These are phyloP conservation scores for Petrea volubilis DNA, from an alignment of 257 asterid genomes.

Conservation along the genomic window DNA sequence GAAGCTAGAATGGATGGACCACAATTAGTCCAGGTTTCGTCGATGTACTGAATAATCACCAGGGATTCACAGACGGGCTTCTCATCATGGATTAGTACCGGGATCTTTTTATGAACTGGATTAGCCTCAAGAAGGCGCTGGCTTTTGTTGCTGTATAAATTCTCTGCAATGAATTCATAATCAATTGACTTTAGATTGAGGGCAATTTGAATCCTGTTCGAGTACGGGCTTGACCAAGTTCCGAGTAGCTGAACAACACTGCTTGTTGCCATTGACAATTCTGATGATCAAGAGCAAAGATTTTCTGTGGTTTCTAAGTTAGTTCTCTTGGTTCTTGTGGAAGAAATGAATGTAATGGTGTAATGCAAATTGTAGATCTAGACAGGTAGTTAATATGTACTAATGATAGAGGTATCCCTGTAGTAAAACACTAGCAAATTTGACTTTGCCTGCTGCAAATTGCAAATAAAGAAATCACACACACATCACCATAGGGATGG, in stretches of 20 bases:
- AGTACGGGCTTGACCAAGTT: slow-evolving; percentile 35
- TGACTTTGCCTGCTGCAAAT: neutral
- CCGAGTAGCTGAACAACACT: slow-evolving; percentile 31
- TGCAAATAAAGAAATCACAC: too few species aligned
- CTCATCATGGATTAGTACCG: slow-evolving; percentile 34
- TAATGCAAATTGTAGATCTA: slow-evolving; percentile 9
- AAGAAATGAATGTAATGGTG: too few species aligned
- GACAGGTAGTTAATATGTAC: neutral
- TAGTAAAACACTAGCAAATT: neutral
- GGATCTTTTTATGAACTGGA: slow-evolving; percentile 36
- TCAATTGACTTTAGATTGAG: slow-evolving; percentile 35
- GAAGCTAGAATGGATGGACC: slow-evolving; percentile 34
- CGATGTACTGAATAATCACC: slow-evolving; percentile 38
- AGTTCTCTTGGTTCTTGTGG: neutral
- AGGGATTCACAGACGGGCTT: slow-evolving; percentile 38
- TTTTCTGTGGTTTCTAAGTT: neutral
- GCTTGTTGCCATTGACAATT: slow-evolving; percentile 20
- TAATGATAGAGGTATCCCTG: neutral
- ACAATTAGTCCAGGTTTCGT: slow-evolving; percentile 27
- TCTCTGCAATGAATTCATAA: slow-evolving; percentile 29
- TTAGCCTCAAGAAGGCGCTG: slow-evolving; percentile 34
- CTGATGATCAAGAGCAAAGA: slow-evolving; percentile 3
- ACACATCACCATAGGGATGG: too few species aligned
- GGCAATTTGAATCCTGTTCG: slow-evolving; percentile 36
- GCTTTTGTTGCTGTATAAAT: slow-evolving; percentile 29